A percentile compares a stretch with the other conserved stretches of the same genome.
Evolutionary conservation across 23 red algal species (phyloP).

Genomic region (Gracilaria caudata): DNA sequence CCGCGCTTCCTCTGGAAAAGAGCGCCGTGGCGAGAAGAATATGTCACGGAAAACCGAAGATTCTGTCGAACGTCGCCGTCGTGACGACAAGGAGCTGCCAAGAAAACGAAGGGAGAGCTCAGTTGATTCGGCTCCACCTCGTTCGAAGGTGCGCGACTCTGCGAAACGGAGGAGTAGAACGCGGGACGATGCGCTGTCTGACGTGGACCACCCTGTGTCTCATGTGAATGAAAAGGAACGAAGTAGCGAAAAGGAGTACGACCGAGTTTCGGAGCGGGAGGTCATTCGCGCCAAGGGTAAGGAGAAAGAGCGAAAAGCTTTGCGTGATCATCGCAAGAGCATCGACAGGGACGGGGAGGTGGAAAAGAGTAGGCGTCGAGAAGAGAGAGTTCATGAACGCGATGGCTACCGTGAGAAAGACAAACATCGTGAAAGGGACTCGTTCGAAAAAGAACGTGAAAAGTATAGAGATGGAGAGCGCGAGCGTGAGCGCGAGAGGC

Average conservation of each 20-base stretch:
- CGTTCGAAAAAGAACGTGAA: background rate
- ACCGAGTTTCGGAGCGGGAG: background rate
- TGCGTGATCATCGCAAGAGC: background rate
- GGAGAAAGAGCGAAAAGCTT: background rate
- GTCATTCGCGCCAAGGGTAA: background rate
- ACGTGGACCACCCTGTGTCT: background rate
- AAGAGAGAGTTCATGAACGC: background rate
- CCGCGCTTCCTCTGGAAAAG: background rate
- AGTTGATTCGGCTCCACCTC: background rate
- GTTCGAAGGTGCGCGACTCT: background rate
- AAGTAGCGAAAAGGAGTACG: conserved; percentile 14
- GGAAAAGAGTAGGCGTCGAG: background rate
- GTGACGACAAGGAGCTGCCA: conserved; percentile 3
- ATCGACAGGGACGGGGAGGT: background rate
- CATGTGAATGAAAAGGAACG: background rate
- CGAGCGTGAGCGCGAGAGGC: background rate
- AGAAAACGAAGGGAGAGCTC: conserved; percentile 7
- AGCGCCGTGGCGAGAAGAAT: conserved; percentile 7
- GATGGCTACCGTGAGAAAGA: conserved; percentile 3
- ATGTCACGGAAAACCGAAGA: background rate
- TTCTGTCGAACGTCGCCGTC: conserved; percentile 10
- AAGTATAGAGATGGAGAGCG: conserved; percentile 3
- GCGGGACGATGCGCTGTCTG: background rate
- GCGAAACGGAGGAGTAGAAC: background rate
- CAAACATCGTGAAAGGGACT: background rate